Percentiles rank a stretch among this genome's conserved stretches.
Evolutionary conservation across 1,284 basidiomycete genomes (phyloP).

Genomic region (Ustilago cynodontis): DNA sequence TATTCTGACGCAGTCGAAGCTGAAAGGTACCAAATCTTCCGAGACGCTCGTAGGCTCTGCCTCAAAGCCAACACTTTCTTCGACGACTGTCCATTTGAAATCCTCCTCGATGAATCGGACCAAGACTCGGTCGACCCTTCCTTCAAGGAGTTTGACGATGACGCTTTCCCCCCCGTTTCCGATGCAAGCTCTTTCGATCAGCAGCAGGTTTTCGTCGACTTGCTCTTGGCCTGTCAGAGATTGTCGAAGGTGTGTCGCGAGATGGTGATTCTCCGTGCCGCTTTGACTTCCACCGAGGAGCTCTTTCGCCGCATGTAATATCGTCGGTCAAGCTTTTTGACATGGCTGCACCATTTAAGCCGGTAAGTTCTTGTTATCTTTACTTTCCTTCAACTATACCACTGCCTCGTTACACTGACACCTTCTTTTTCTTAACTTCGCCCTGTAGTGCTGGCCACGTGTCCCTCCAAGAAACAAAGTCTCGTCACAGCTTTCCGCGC

Average conservation of each 20-base stretch:
- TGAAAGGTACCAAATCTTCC: background rate
- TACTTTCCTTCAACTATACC: background rate
- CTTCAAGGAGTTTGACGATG: background rate
- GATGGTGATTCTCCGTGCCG: background rate
- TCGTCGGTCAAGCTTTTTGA: background rate
- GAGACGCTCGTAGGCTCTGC: background rate
- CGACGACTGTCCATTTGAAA: background rate
- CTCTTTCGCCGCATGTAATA: constrained; percentile 1
- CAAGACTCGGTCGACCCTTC: background rate
- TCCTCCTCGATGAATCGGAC: background rate
- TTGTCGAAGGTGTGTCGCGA: constrained; percentile 5
- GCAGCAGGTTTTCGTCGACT: background rate
- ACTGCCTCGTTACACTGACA: background rate
- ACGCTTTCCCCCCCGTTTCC: background rate
- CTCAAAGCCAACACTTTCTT: background rate
- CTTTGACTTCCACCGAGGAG: constrained; percentile 1
- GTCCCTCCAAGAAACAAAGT: too few relatives aligned
- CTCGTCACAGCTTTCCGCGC: background rate
- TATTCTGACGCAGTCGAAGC: background rate
- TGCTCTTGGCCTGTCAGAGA: constrained; percentile 1
- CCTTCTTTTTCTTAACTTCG: too few relatives aligned
- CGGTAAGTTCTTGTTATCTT: background rate
- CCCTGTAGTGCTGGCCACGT: too few relatives aligned
- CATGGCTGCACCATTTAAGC: background rate
- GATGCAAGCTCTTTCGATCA: background rate